phyloP scores from a whole-genome alignment of 1,284 basidiomycete species.

The Mrakiaceae sp. region DNA sequence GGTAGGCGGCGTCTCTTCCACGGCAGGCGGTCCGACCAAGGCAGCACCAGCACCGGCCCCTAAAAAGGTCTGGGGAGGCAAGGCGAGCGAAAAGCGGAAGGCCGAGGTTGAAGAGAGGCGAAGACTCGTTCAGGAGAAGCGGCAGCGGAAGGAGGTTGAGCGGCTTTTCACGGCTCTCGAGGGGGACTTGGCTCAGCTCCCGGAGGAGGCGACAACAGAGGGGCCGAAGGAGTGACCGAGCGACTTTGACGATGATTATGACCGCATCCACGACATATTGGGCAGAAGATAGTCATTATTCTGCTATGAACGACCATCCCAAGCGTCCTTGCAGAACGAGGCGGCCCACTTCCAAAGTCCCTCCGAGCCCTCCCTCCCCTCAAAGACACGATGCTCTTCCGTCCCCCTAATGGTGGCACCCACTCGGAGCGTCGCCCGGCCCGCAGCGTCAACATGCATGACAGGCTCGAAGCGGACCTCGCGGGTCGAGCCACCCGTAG shows the following conservation, averaged over 20 bases:
- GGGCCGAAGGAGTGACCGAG: too few species aligned
- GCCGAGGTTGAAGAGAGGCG: slow-evolving; percentile 64
- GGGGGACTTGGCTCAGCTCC: slow-evolving; percentile 17
- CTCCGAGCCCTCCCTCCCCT: too few species aligned
- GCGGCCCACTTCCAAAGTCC: too few species aligned
- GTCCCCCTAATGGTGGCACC: too few species aligned
- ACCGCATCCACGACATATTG: background rate
- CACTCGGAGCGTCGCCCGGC: too few species aligned
- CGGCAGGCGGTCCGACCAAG: slow-evolving; percentile 20
- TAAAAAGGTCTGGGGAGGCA: slow-evolving; percentile 44
- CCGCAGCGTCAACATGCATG: too few species aligned
- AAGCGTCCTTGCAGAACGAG: background rate
- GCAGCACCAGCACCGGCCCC: slow-evolving; percentile 24
- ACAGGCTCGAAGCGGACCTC: too few species aligned
- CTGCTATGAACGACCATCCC: background rate
- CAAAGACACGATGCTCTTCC: too few species aligned
- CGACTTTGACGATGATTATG: background rate
- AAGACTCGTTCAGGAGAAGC: slow-evolving; percentile 62
- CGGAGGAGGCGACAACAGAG: background rate
- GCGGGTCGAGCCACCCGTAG: too few species aligned
- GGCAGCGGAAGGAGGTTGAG: slow-evolving; percentile 45
- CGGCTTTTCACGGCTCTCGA: slow-evolving; percentile 26
- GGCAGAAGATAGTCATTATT: background rate
- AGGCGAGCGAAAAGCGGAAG: slow-evolving; percentile 59
- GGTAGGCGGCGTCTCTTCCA: slow-evolving; percentile 35